A percentile compares a stretch with the other conserved stretches of the same genome.
phyloP scores from a whole-genome alignment of 352 stramenopile species.

The Phytophthora chlamydospora region DNA sequence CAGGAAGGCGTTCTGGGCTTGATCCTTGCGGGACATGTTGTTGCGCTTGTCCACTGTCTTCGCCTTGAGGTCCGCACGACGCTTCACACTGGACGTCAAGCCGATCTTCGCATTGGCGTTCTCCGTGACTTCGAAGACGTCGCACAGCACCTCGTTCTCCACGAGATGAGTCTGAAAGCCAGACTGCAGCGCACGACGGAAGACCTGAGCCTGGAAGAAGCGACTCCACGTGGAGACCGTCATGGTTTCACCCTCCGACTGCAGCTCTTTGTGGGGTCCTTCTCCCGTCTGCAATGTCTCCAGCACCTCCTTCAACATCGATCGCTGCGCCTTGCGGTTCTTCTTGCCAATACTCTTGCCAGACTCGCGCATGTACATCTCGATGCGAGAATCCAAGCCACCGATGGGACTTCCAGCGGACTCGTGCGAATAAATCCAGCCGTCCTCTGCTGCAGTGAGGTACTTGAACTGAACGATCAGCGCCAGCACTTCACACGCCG shows the following conservation, averaged over 20 bases:
- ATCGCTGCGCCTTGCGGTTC: slow-evolving; percentile 66
- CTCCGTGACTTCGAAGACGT: slow-evolving; percentile 68
- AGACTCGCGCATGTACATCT: slow-evolving; percentile 66
- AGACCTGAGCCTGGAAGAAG: slow-evolving; percentile 70
- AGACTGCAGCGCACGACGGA: slow-evolving; percentile 55
- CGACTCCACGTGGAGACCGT: slow-evolving; percentile 63
- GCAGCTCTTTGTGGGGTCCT: slow-evolving; percentile 59
- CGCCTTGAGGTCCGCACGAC: slow-evolving; percentile 51
- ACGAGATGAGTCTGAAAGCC: slow-evolving; percentile 67
- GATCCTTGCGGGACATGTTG: slow-evolving; percentile 56
- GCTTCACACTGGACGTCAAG: slow-evolving; percentile 55
- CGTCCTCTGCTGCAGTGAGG: slow-evolving; percentile 25
- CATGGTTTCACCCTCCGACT: slow-evolving; percentile 58
- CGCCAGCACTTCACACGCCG: slow-evolving; percentile 62
- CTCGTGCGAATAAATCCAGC: slow-evolving; percentile 61
- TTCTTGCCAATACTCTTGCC: slow-evolving; percentile 79
- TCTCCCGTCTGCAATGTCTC: slow-evolving; percentile 64
- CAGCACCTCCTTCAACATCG: slow-evolving; percentile 72
- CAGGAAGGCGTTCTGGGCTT: slow-evolving; percentile 69
- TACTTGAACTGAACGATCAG: slow-evolving; percentile 75
- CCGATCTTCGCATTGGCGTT: slow-evolving; percentile 52
- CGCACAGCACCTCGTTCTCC: slow-evolving; percentile 62
- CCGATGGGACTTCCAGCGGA: slow-evolving; percentile 45
- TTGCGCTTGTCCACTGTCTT: slow-evolving; percentile 66
- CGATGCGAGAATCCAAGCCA: slow-evolving; percentile 58